Base-by-base conservation (phyloP, 176 grass and related monocot genomes). In the Secale cereale region DNA sequence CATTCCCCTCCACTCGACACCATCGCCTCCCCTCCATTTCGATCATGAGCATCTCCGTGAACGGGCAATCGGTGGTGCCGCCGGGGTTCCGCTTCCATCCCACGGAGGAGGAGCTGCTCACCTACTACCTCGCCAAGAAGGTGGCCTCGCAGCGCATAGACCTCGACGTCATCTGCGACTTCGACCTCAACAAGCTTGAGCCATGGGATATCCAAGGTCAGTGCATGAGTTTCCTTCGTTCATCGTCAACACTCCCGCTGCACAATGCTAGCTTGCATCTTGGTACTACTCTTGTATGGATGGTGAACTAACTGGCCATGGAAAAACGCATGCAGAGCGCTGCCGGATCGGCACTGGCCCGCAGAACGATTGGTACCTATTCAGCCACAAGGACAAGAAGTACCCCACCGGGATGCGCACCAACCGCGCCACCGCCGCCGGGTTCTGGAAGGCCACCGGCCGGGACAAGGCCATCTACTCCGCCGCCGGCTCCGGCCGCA, bases 131-230 rank as follows among this genome's bases (percentile, higher is more conserved):
- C 54, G 90, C 72, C 82, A 97, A 94, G 92, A 97, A 97, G 92
- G 88, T 94, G 19, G 90, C 90, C 30, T 87, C 81, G 10, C 84
- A 89, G 88, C 75, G 67, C 33, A 92, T 97, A 84, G 94, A 97
- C 85, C 89, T 94, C 4, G 94, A 97, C 59, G 94, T 97, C 56
- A 97, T 97, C 78, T 90, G 60, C 61, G 90, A 97, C 74, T 69
- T 97, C 2, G 94, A 97, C 37, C 94, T 97, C 57, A 97, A 92
- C 81, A 97, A 97, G 88, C 94, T 97, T 8, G 94, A 97, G 86
- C 94, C 94, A 77, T 97, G 94, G 94, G 94, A 97, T 45, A 92
- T 97, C 82, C 92, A 94, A 91, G 94, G 94, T 97, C n/a, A 40
- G 37, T 37, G 36, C 36, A 37, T 8, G 36, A 37, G 36, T 37